Conservation (phyloP, 2,329 filamentous ascomycete genomes). For the Aureobasidium sp. region DNA sequence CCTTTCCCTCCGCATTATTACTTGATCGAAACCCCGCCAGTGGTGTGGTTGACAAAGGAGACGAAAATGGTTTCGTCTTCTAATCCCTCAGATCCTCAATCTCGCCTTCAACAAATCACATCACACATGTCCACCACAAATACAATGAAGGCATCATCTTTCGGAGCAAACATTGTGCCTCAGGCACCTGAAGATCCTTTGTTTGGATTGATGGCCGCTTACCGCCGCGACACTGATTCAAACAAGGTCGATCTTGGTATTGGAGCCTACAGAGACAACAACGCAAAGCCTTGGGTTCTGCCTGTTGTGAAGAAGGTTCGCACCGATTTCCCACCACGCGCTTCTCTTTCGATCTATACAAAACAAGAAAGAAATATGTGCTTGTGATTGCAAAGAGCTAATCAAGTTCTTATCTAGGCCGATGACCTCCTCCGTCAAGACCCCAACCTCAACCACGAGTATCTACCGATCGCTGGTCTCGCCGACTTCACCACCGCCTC, state of each 20-base stretch:
- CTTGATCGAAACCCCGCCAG: slow-evolving; percentile 1
- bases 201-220: slow-evolving; percentile 87
- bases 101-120: slow-evolving; percentile 50
- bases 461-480: slow-evolving; percentile 90
- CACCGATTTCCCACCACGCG: not conserved
- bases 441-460: slow-evolving; percentile 93
- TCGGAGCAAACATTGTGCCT: slow-evolving; percentile 69
- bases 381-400: not conserved
- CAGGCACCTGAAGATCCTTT: slow-evolving; percentile 91
- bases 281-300: slow-evolving; percentile 94
- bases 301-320: slow-evolving; percentile 92
- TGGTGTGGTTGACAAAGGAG: slow-evolving; percentile 1
- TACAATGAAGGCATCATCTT: slow-evolving; percentile 55
- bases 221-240: slow-evolving; percentile 63
- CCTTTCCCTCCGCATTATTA: slow-evolving; percentile 7
- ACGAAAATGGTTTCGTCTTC: slow-evolving; percentile 14
- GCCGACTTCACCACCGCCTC: slow-evolving; percentile 80
- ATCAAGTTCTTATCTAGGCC: slow-evolving; percentile 51
- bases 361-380: not conserved
- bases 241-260: slow-evolving; percentile 93
- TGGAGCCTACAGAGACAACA: slow-evolving; percentile 90
- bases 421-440: slow-evolving; percentile 84
- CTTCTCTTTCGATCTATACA: not conserved
- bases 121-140: slow-evolving; percentile 61
- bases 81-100: slow-evolving; percentile 39